phyloP scores from a whole-genome alignment of 495 filamentous ascomycete species.

The Thermothielavioides terrestris region DNA sequence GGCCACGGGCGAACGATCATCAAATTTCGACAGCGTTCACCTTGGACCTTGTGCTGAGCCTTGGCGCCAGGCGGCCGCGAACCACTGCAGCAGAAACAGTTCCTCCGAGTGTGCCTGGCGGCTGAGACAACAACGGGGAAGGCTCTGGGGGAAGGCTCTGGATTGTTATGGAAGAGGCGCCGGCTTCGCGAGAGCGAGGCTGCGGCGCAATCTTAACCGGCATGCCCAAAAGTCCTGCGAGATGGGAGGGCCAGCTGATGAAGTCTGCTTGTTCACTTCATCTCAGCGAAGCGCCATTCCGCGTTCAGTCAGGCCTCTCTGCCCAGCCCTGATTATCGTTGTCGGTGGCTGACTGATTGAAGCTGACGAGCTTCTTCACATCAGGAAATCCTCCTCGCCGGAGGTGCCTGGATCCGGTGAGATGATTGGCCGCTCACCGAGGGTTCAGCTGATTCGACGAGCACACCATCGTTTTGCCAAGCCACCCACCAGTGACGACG shows the following conservation, averaged over 20 bases:
- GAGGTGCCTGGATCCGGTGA: not conserved
- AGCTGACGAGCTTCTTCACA: too few species aligned
- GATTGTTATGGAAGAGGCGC: not conserved
- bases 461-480: not conserved
- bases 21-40: not conserved
- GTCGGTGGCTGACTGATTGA: too few species aligned
- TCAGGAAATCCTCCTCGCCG: not conserved
- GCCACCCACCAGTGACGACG: not conserved
- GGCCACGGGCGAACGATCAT: slow-evolving; percentile 2
- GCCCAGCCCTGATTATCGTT: too few species aligned
- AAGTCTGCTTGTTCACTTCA: too few species aligned
- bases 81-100: not conserved
- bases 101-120: not conserved
- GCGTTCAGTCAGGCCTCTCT: too few species aligned
- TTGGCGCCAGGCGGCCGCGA: not conserved
- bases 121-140: not conserved
- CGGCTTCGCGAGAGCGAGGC: not conserved
- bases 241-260: too few species aligned
- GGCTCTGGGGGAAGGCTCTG: too few species aligned
- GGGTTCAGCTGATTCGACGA: not conserved
- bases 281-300: too few species aligned
- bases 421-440: slow-evolving; percentile 7
- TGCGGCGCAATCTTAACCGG: not conserved
- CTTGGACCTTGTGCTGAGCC: not conserved
- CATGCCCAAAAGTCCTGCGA: too few species aligned